Percentiles rank a stretch among this genome's conserved stretches.
phyloP scores from a whole-genome alignment of 1,284 basidiomycete species.

The Earliella scabrosa region DNA sequence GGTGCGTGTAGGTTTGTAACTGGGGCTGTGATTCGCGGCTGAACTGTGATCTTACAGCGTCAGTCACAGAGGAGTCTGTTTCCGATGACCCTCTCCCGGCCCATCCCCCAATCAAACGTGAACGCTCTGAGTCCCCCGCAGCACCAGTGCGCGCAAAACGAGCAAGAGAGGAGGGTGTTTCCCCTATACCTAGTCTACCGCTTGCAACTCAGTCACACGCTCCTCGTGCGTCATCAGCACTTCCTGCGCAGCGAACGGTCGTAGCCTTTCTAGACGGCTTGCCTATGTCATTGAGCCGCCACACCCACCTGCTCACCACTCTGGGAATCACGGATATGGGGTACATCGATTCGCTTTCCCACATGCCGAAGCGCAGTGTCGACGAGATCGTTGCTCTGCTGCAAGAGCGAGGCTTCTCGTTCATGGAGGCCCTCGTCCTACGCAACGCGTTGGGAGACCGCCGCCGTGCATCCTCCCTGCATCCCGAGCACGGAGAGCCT shows the following conservation, averaged over 20 bases:
- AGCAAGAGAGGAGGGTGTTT: not conserved
- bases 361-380: not conserved
- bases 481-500: not conserved
- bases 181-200: not conserved
- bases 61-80: not conserved
- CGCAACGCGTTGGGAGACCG: slow-evolving; percentile 6
- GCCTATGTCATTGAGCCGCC: not conserved
- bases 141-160: not conserved
- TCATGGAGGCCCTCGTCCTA: slow-evolving; percentile 16
- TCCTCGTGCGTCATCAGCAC: not conserved
- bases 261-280: not conserved
- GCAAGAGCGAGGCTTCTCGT: slow-evolving; percentile 8
- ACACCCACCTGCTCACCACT: not conserved
- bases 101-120: not conserved
- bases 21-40: too few species aligned
- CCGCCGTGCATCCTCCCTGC: not conserved
- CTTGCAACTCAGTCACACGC: too few species aligned
- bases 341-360: not conserved
- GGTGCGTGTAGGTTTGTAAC: too few species aligned
- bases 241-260: not conserved
- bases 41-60: too few species aligned
- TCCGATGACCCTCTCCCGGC: not conserved
- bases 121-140: not conserved
- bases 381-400: not conserved
- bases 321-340: not conserved